phyloP scores from a whole-genome alignment of 1,284 basidiomycete genomes.

The Lentinula novae-zelandiae region DNA sequence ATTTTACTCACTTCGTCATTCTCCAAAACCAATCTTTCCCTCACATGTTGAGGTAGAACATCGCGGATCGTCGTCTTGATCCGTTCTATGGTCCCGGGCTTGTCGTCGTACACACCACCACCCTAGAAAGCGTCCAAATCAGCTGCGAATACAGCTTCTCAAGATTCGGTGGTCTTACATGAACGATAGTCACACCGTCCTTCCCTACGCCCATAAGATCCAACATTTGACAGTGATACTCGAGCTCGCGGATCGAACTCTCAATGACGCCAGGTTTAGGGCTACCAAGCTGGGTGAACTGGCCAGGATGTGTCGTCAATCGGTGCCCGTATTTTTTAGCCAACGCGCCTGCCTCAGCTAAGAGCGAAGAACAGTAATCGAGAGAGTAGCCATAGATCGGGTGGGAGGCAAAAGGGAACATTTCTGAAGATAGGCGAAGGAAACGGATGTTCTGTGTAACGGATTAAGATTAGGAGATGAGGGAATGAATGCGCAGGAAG shows the following conservation, averaged over 20 bases:
- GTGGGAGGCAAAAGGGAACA: constrained; percentile 92
- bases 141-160: too few species aligned
- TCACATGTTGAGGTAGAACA: constrained; percentile 58
- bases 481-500: neutral
- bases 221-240: constrained; percentile 85
- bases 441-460: constrained; percentile 59
- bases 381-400: constrained; percentile 77
- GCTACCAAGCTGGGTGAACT: constrained; percentile 84
- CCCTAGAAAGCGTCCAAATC: constrained; percentile 34
- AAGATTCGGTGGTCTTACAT: constrained; percentile 33
- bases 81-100: constrained; percentile 63
- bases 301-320: constrained; percentile 84
- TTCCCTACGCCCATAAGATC: constrained; percentile 76
- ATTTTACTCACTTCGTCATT: constrained; percentile 73
- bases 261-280: constrained; percentile 71
- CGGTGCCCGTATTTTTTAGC: constrained; percentile 78
- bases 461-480: neutral
- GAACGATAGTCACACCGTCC: constrained; percentile 80
- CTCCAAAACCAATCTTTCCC: constrained; percentile 79
- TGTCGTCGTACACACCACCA: constrained; percentile 82
- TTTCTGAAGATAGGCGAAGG: constrained; percentile 82
- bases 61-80: constrained; percentile 69
- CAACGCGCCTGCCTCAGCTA: constrained; percentile 61
- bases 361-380: constrained; percentile 55
- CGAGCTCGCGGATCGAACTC: constrained; percentile 74